A percentile compares a stretch with the other conserved stretches of the same genome.
Conservation (phyloP, 768 basidiomycete genomes). For the Suillus subalutaceus region DNA sequence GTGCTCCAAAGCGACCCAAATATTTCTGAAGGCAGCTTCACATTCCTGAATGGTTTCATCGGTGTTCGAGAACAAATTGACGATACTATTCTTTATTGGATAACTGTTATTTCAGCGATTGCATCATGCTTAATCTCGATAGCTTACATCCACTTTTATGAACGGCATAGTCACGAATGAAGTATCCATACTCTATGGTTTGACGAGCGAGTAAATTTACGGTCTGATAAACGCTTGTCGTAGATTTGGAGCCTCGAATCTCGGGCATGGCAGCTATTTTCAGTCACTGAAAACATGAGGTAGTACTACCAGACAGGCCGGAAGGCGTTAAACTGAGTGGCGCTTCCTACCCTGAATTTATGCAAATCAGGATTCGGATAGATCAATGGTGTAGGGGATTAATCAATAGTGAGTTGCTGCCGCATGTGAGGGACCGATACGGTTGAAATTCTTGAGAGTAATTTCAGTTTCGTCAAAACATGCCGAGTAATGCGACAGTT, state of each 20-base stretch:
- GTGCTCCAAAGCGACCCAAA: too few species aligned
- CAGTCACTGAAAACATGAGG: slow-evolving; percentile 5
- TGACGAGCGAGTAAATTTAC: slow-evolving; percentile 19
- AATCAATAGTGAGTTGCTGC: not conserved
- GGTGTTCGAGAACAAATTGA: too few species aligned
- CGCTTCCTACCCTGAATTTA: not conserved
- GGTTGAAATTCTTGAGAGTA: not conserved
- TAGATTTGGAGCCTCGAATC: not conserved
- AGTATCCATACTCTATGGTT: slow-evolving; percentile 30
- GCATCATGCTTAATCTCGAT: too few species aligned
- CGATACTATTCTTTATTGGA: too few species aligned
- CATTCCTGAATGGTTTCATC: too few species aligned
- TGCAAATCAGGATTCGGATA: not conserved
- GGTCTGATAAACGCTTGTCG: slow-evolving; percentile 1
- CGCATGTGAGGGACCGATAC: not conserved
- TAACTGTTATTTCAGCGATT: too few species aligned
- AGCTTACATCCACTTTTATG: slow-evolving; percentile 18
- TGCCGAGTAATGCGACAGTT: too few species aligned
- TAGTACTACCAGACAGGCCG: not conserved
- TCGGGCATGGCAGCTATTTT: not conserved
- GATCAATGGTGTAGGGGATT: not conserved
- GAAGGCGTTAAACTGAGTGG: not conserved
- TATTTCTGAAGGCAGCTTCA: too few species aligned
- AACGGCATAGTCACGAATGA: slow-evolving; percentile 27
- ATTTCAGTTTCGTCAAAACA: too few species aligned